phyloP scores from a whole-genome alignment of 2,329 filamentous ascomycete species.

The Aspergillus sp. region DNA sequence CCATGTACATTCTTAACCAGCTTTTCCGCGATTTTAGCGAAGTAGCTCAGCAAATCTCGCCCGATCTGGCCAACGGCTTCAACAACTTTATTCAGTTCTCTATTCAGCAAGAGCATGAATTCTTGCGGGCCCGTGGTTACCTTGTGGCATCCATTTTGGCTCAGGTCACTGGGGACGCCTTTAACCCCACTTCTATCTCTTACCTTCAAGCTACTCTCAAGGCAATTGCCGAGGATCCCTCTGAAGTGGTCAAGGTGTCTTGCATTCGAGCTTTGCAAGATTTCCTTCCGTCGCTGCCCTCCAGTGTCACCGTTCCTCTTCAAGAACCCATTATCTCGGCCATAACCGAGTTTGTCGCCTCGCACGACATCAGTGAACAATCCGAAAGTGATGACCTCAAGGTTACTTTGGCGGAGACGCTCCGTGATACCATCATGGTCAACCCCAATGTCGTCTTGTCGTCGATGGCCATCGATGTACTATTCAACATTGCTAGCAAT shows the following conservation, averaged over 20 bases:
- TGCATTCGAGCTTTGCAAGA: conserved; percentile 82
- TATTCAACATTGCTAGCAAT: conserved; percentile 85
- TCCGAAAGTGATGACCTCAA: conserved; percentile 88
- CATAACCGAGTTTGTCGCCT: conserved; percentile 67
- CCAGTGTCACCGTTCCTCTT: conserved; percentile 46
- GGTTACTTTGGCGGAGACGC: conserved; percentile 80
- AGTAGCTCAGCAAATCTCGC: conserved; percentile 64
- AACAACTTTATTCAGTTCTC: conserved; percentile 76
- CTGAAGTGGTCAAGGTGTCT: conserved; percentile 86
- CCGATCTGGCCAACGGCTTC: conserved; percentile 67
- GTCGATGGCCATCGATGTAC: conserved; percentile 66
- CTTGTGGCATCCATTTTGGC: conserved; percentile 78
- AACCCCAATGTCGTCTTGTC: conserved; percentile 71
- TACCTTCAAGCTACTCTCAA: conserved; percentile 60
- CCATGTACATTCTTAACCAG: conserved; percentile 80
- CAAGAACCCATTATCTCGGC: conserved; percentile 60
- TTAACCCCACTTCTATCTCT: conserved; percentile 36
- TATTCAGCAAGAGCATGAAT: conserved; percentile 64
- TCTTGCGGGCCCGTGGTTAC: conserved; percentile 82
- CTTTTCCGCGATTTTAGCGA: conserved; percentile 80
- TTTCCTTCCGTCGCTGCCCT: conserved; percentile 53
- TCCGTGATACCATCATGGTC: conserved; percentile 76
- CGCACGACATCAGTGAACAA: conserved; percentile 76
- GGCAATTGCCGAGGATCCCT: conserved; percentile 68
- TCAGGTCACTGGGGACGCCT: conserved; percentile 57